Conservation (phyloP, 2,329 filamentous ascomycete species). For the Madurella mycetomatis region DNA sequence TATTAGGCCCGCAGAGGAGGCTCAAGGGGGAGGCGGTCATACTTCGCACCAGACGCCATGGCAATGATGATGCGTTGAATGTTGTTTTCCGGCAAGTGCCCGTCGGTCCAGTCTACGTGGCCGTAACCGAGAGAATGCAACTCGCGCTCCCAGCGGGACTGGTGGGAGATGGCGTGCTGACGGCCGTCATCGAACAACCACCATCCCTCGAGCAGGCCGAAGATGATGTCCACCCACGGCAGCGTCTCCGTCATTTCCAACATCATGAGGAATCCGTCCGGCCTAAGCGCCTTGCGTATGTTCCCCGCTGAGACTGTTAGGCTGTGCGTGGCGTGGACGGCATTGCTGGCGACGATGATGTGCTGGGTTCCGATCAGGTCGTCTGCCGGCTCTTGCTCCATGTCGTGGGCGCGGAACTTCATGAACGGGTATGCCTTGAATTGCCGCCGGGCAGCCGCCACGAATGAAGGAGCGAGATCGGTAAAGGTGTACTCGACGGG, state of each 20-base stretch:
- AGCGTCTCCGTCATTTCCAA: conserved; percentile 31
- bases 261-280: conserved; percentile 32
- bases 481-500: conserved; percentile 40
- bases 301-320: conserved; percentile 21
- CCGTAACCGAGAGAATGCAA: conserved; percentile 28
- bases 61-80: conserved; percentile 30
- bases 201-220: conserved; percentile 37
- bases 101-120: conserved; percentile 32
- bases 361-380: conserved; percentile 27
- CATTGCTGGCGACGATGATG: conserved; percentile 32
- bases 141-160: conserved; percentile 25
- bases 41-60: too few species aligned
- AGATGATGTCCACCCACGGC: conserved; percentile 32
- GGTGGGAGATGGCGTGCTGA: conserved; percentile 25
- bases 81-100: conserved; percentile 22
- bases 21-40: too few species aligned
- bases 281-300: conserved; percentile 27
- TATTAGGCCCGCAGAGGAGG: too few species aligned
- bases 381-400: conserved; percentile 26
- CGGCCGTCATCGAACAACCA: conserved; percentile 26
- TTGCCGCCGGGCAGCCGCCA: conserved; percentile 29
- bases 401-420: conserved; percentile 29
- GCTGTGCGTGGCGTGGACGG: conserved; percentile 34
- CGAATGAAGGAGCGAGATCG: conserved; percentile 36
- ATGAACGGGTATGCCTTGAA: conserved; percentile 20